Conservation (phyloP, 176 grass and related monocot genomes). For the Pharus latifolius region DNA sequence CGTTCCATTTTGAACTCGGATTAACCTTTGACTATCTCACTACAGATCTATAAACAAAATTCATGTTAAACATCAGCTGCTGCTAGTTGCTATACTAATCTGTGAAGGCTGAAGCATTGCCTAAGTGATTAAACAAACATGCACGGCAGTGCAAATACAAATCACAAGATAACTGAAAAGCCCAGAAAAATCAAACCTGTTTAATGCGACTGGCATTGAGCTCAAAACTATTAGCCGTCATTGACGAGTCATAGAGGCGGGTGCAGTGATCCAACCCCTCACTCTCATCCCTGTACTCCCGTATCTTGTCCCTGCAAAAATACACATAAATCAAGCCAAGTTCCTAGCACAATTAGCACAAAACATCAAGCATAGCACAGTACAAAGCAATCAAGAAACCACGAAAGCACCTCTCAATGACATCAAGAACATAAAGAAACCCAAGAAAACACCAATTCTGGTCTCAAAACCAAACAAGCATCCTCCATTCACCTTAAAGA, state of each 20-base stretch:
- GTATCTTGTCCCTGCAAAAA: slow-evolving; percentile 48
- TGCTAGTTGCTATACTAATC: background rate
- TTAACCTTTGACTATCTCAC: too few relatives aligned
- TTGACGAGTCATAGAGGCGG: slow-evolving; percentile 43
- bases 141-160: background rate
- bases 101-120: background rate
- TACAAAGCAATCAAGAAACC: background rate
- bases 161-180: background rate
- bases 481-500: background rate
- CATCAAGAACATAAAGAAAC: background rate
- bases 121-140: slow-evolving; percentile 1
- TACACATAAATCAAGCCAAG: slow-evolving; percentile 3
- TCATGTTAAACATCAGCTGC: too few relatives aligned
- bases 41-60: too few relatives aligned
- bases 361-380: background rate
- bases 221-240: slow-evolving; percentile 41
- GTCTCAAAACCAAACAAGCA: background rate
- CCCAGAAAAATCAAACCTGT: slow-evolving; percentile 37
- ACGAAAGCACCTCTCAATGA: background rate
- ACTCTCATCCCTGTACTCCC: slow-evolving; percentile 46
- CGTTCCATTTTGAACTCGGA: too few relatives aligned
- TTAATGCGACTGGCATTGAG: slow-evolving; percentile 35
- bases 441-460: background rate
- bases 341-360: background rate
- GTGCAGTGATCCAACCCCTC: slow-evolving; percentile 49